A percentile compares a stretch with the other conserved stretches of the same genome.
phyloP scores from a whole-genome alignment of 2,329 filamentous ascomycete species.

The Pseudocercospora eumusae region DNA sequence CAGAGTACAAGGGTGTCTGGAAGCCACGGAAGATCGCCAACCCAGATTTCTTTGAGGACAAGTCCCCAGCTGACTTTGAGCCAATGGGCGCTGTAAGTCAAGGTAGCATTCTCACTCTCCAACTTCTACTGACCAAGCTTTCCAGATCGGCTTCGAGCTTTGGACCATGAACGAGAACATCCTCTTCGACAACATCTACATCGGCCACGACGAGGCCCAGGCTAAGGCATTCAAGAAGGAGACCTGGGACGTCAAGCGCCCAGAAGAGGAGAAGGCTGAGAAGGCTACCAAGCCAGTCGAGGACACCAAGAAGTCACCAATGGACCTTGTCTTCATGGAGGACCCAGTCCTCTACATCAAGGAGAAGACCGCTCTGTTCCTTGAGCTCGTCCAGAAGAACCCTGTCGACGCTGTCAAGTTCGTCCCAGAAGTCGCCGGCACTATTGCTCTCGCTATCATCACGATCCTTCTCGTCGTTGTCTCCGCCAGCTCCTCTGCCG shows the following conservation, averaged over 20 bases:
- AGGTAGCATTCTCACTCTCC: too few species aligned
- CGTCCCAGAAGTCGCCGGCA: slow-evolving; percentile 87
- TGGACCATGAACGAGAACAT: slow-evolving; percentile 99
- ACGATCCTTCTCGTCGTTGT: slow-evolving; percentile 70
- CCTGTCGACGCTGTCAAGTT: slow-evolving; percentile 82
- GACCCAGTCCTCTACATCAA: slow-evolving; percentile 84
- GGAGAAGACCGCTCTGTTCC: slow-evolving; percentile 92
- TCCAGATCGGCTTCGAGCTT: slow-evolving; percentile 93
- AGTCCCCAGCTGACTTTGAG: slow-evolving; percentile 93
- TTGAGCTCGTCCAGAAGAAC: slow-evolving; percentile 78
- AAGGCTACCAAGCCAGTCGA: slow-evolving; percentile 73
- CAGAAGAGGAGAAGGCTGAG: slow-evolving; percentile 77
- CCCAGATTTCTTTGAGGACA: slow-evolving; percentile 95
- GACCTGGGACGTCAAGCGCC: slow-evolving; percentile 86
- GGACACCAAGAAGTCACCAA: slow-evolving; percentile 65
- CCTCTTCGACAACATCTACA: slow-evolving; percentile 99
- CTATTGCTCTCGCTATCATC: slow-evolving; percentile 69
- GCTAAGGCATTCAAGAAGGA: slow-evolving; percentile 85
- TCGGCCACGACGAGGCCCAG: slow-evolving; percentile 93
- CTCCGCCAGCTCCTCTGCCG: slow-evolving; percentile 62
- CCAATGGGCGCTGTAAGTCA: slow-evolving; percentile 95
- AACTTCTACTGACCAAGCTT: slow-evolving; percentile 25
- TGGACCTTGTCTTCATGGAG: slow-evolving; percentile 82
- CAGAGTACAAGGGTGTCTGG: slow-evolving; percentile 96
- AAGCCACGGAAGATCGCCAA: slow-evolving; percentile 94